phyloP scores from a whole-genome alignment of 2,329 filamentous ascomycete species.

The Hortaea sp. region DNA sequence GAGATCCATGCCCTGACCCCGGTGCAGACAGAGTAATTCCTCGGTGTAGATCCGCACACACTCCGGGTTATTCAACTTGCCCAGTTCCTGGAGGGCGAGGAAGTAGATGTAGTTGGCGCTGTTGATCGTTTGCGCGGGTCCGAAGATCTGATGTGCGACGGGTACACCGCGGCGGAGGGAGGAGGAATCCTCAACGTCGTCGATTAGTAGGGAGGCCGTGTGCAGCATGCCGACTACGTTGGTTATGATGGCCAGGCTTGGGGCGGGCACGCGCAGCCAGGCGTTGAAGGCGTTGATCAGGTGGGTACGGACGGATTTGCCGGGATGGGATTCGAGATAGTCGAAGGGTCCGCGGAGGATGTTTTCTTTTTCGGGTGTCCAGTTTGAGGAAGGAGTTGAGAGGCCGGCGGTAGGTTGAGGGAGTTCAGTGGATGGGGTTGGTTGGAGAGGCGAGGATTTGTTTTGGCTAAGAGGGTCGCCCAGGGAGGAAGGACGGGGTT shows the following conservation, averaged over 20 bases:
- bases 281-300: slow-evolving; percentile 73
- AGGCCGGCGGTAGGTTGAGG: slow-evolving; percentile 4
- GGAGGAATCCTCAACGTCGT: slow-evolving; percentile 80
- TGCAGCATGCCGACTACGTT: slow-evolving; percentile 77
- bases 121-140: slow-evolving; percentile 81
- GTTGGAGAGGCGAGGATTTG: not conserved
- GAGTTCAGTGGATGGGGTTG: slow-evolving; percentile 3
- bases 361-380: slow-evolving; percentile 66
- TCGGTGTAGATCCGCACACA: slow-evolving; percentile 62
- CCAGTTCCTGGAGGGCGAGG: slow-evolving; percentile 62
- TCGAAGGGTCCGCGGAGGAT: slow-evolving; percentile 70
- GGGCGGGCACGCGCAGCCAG: slow-evolving; percentile 64
- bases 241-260: slow-evolving; percentile 64
- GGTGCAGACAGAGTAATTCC: slow-evolving; percentile 73
- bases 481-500: not conserved
- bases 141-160: slow-evolving; percentile 76
- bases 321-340: slow-evolving; percentile 68
- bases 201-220: slow-evolving; percentile 71
- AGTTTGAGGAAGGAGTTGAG: slow-evolving; percentile 25
- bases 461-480: not conserved
- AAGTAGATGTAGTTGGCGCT: slow-evolving; percentile 87
- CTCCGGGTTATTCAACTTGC: slow-evolving; percentile 55
- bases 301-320: slow-evolving; percentile 75
- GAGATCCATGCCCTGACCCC: slow-evolving; percentile 83
- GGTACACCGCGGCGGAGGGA: slow-evolving; percentile 67